Conservation (phyloP, 805 yeast species). For the Candida orba region DNA sequence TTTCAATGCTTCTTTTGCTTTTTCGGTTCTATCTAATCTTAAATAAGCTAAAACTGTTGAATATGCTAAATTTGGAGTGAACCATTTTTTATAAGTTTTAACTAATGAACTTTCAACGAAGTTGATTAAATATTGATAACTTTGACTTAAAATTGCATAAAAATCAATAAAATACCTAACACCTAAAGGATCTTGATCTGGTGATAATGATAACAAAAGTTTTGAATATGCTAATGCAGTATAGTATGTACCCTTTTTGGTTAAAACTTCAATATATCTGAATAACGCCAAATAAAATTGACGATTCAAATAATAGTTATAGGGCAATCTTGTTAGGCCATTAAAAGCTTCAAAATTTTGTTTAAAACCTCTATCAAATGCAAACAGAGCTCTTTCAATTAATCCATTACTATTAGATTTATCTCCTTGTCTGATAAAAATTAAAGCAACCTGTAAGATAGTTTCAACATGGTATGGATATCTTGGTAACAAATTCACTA, state of each 20-base stretch:
- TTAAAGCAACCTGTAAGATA: conserved; percentile 70
- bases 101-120: conserved; percentile 50
- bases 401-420: conserved; percentile 61
- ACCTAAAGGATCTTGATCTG: conserved; percentile 79
- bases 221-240: conserved; percentile 78
- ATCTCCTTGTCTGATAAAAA: conserved; percentile 71
- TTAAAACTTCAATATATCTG: conserved; percentile 60
- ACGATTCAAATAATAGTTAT: conserved; percentile 65
- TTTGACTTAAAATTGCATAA: conserved; percentile 61
- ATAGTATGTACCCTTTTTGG: conserved; percentile 67
- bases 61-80: conserved; percentile 63
- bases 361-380: conserved; percentile 68
- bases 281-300: conserved; percentile 70
- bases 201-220: conserved; percentile 58
- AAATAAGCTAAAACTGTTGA: conserved; percentile 60
- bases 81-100: conserved; percentile 56
- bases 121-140: conserved; percentile 53
- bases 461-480: conserved; percentile 74
- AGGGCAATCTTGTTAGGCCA: conserved; percentile 61
- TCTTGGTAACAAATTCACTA: conserved; percentile 47
- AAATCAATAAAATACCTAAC: conserved; percentile 77
- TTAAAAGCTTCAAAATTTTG: conserved; percentile 50
- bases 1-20: conserved; percentile 42
- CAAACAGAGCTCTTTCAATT: conserved; percentile 70
- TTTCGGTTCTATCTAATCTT: conserved; percentile 29